A percentile compares a stretch with the other conserved stretches of the same genome.
Conservation (phyloP, 345 rosid genomes). For the Garcia nutans region DNA sequence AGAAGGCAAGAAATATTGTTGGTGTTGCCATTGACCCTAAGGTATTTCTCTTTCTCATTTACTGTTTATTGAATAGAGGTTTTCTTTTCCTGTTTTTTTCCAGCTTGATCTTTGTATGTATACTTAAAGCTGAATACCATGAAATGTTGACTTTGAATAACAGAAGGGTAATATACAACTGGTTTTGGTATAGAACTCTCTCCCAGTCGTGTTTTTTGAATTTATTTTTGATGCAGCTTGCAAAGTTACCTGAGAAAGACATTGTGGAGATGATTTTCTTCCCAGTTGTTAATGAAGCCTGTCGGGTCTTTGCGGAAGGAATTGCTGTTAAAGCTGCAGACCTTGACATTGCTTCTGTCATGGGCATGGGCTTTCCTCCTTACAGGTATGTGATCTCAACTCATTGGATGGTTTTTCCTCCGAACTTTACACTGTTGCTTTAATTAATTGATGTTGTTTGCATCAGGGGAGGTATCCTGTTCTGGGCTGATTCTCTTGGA, state of each 20-base stretch:
- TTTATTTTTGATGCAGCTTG: constrained; percentile 46
- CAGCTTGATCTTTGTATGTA: constrained; percentile 1
- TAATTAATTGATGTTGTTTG: constrained; percentile 20
- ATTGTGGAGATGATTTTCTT: constrained; percentile 91
- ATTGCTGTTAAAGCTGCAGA: constrained; percentile 92
- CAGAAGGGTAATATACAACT: neutral
- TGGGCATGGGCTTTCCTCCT: constrained; percentile 98
- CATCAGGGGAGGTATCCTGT: constrained; percentile 85
- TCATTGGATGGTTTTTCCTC: neutral
- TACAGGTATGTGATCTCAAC: constrained; percentile 54
- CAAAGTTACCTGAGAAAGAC: constrained; percentile 68
- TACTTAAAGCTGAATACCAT: neutral
- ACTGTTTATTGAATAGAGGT: no score
- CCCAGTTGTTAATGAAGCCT: constrained; percentile 95
- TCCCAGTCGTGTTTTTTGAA: neutral
- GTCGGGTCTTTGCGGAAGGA: constrained; percentile 87
- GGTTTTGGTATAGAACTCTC: neutral
- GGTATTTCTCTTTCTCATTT: constrained; percentile 37
- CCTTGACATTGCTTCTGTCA: constrained; percentile 77
- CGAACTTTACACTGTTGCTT: neutral
- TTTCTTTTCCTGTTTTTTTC: neutral
- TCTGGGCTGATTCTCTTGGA: constrained; percentile 66
- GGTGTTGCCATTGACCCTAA: constrained; percentile 68
- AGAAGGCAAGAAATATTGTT: constrained; percentile 78
- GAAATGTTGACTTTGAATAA: constrained; percentile 3